Evolutionary conservation across 2,329 filamentous ascomycete genomes (phyloP), one percentile per base, ranked within the genome.

Genomic region (Capronia coronata): DNA sequence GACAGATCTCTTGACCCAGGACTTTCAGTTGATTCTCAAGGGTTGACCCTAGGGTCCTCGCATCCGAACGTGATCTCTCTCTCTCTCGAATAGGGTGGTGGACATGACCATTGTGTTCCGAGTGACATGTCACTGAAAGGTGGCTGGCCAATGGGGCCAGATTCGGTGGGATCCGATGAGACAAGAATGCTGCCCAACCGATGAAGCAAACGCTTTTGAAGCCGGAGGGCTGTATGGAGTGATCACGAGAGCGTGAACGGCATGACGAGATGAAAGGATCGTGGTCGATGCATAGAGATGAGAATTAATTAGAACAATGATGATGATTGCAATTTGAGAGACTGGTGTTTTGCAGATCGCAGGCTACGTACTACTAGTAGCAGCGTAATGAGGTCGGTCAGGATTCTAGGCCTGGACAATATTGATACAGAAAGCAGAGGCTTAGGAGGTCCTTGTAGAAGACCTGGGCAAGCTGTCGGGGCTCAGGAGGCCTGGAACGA

Each of bases 121-220:
- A 7, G 21, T 23, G 34, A 35, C 34, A 47, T 37, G 45, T 23
- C 23, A 35, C n/a, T n/a, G 29, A 47, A 34, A 14, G 29, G 11
- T 18, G 38, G 14, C 27, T n/a, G 27, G 32, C 49, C 53, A 52
- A 55, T 52, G 29, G 46, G 19, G 29, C 25, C 16, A 21, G 18
- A 13, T 13, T 11, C 14, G 39, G 38, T n/a, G 30, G 18, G 43
- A 42, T 14, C 7, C 13, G 39, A 27, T 38, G 18, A 35, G 35
- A 50, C 21, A 25, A 21, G 32, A 55, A 50, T 51, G 43, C 27
- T 51, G 43, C 49, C 49, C 49, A 51, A 51, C 43, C 13, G 43
- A 39, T 47, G 49, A 51, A 40, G 49, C 49, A 46, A 32, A 43
- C 34, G 32, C 11, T 3, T 14, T n/a, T 13, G 25, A 25, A 29